Evolutionary conservation across 208 protist genomes (phyloP), one percentile per base, ranked within the genome.

Genomic region (Vickermania spadyakhi): DNA sequence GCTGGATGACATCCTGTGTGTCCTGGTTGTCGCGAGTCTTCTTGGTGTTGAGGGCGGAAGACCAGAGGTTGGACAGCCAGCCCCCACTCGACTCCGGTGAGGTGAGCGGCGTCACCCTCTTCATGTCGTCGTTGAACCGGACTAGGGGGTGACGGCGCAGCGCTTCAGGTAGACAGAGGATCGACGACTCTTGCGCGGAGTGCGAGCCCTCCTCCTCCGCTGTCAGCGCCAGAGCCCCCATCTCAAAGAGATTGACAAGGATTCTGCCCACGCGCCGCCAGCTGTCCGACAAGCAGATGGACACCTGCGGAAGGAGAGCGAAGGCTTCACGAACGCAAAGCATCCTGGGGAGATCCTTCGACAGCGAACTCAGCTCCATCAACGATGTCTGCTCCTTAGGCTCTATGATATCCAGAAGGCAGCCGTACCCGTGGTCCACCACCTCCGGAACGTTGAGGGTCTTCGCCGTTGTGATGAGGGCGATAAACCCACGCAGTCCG

Each of bases 271-370:
- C 3, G 2, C 58, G 52, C 26, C 52, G 13, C 77, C 81, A 88
- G 28, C 68, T 68, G 30, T 76, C 70, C 3, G 28, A 55, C 18
- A 84, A 57, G 29, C 63, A 56, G 31, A 56, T 28, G 55, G 72
- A 49, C n/a, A 68, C 56, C n/a, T 62, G 55, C n/a, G 53, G 59
- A 0, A 88, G 31, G n/a, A 84, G 64, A 18, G 31, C 31, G 42
- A 88, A 76, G 4, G 77, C 51, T 56, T 77, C 74, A 4, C 65
- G 61, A 31, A 81, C 56, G 45, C 63, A 61, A 29, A 88, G 52
- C 29, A 82, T 73, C 21, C 58, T 66, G 13, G 72, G 66, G 28
- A 75, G 62, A 28, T 66, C 78, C 41, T 62, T 52, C 61, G 64
- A 70, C 22, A 86, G 52, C 14, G 28, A 30, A n/a, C 65, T 64